phyloP scores from a whole-genome alignment of 345 rosid genomes.

The Syzygium aqueum region DNA sequence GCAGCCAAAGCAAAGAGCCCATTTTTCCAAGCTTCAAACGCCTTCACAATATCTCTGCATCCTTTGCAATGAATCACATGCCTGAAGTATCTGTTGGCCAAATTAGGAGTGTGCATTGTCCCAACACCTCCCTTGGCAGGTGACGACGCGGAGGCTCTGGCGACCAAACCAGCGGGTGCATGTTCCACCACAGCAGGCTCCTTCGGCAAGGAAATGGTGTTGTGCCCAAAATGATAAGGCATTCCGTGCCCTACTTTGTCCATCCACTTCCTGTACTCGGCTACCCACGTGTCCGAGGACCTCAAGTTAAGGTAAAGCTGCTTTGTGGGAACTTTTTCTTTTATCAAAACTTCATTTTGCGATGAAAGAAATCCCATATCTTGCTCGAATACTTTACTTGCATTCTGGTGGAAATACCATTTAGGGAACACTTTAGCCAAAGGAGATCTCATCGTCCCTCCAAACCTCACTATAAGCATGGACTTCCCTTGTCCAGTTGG shows the following conservation, averaged over 20 bases:
- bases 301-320: conserved; percentile 60
- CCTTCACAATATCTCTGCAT: conserved; percentile 50
- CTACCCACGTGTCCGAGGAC: conserved; percentile 90
- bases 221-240: conserved; percentile 89
- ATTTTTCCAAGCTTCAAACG: conserved; percentile 56
- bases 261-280: conserved; percentile 95
- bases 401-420: conserved; percentile 89
- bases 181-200: conserved; percentile 79
- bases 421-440: conserved; percentile 46
- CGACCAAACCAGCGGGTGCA: conserved; percentile 82
- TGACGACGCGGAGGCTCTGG: conserved; percentile 54
- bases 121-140: conserved; percentile 83
- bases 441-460: conserved; percentile 50
- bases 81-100: conserved; percentile 72
- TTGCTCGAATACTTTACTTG: conserved; percentile 81
- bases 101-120: conserved; percentile 70
- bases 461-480: conserved; percentile 89
- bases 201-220: conserved; percentile 55
- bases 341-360: conserved; percentile 71
- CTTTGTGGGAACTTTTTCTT: conserved; percentile 79
- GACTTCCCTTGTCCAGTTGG: conserved; percentile 97
- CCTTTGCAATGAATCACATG: conserved; percentile 86
- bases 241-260: conserved; percentile 96
- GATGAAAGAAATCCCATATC: conserved; percentile 96
- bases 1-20: conserved; percentile 35